Percentiles rank a stretch among this genome's conserved stretches.
Conservation (phyloP, 768 basidiomycete genomes). For the Mycena filopes region DNA sequence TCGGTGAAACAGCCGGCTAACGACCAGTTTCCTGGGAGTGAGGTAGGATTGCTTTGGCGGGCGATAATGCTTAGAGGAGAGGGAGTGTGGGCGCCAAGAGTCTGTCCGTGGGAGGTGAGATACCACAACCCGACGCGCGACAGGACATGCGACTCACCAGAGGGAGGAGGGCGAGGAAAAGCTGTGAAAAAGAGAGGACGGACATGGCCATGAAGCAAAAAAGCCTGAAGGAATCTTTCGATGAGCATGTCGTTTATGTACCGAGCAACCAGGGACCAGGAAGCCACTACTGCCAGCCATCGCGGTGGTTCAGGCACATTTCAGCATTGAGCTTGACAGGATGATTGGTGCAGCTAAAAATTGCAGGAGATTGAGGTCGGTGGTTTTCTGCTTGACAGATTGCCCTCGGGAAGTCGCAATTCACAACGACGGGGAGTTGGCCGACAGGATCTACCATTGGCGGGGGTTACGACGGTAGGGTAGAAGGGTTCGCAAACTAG, state of each 20-base stretch:
- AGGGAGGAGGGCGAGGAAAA: constrained; percentile 20
- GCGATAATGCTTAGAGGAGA: background rate
- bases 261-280: constrained; percentile 21
- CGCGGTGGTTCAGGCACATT: constrained; percentile 27
- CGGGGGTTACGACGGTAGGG: background rate
- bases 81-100: constrained; percentile 20
- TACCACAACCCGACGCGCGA: background rate
- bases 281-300: constrained; percentile 18
- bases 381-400: constrained; percentile 29
- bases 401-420: constrained; percentile 29
- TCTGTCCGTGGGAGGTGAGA: constrained; percentile 6
- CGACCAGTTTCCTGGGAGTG: constrained; percentile 57
- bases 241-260: constrained; percentile 14
- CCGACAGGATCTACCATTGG: background rate
- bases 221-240: constrained; percentile 13
- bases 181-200: constrained; percentile 28
- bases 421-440: background rate
- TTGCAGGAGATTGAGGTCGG: background rate
- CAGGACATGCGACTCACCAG: constrained; percentile 13
- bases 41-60: constrained; percentile 40
- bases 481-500: background rate
- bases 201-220: constrained; percentile 26
- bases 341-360: constrained; percentile 19
- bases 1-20: constrained; percentile 64
- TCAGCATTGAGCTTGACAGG: constrained; percentile 26